Conservation (phyloP, 148 eudicot genomes). For the Silene conica region DNA sequence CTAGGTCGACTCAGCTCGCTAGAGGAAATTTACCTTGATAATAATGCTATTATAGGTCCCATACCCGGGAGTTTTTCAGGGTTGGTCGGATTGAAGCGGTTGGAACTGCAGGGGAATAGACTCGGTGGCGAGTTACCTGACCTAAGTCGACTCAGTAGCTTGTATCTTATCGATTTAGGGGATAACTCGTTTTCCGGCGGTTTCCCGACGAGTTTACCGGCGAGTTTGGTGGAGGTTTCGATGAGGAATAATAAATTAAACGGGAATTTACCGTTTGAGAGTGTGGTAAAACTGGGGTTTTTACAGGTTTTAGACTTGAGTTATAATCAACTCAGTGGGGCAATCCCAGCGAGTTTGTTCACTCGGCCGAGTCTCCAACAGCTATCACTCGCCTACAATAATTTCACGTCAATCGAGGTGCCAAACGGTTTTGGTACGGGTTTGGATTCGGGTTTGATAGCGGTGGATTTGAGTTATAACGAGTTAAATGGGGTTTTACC, state of each 20-base stretch:
- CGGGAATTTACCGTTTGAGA: constrained; percentile 34
- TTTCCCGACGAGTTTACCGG: constrained; percentile 43
- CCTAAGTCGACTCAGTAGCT: constrained; percentile 42
- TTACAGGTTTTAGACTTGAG: constrained; percentile 86
- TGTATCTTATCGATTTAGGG: constrained; percentile 49
- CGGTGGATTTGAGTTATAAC: constrained; percentile 65
- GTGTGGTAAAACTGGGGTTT: constrained; percentile 11
- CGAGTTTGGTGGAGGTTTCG: constrained; percentile 42
- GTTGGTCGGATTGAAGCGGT: constrained; percentile 38
- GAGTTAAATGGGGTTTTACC: constrained; percentile 58
- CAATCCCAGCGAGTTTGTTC: constrained; percentile 56
- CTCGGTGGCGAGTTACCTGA: constrained; percentile 61
- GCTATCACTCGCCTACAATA: constrained; percentile 38
- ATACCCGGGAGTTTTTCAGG: constrained; percentile 42
- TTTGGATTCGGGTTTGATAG: constrained; percentile 44
- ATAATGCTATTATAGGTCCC: constrained; percentile 42
- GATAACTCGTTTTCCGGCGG: constrained; percentile 57
- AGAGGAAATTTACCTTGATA: constrained; percentile 57
- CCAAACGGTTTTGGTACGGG: constrained; percentile 27
- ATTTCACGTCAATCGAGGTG: constrained; percentile 23
- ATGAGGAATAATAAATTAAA: constrained; percentile 45
- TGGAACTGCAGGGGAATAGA: constrained; percentile 59
- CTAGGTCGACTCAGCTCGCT: constrained; percentile 41
- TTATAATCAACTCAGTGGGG: constrained; percentile 54
- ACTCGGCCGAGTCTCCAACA: constrained; percentile 64